A percentile compares a stretch with the other conserved stretches of the same genome.
These are phyloP conservation scores for Paspalum notatum DNA, from an alignment of 176 grass and related monocot genomes.

Conservation along the genomic window DNA sequence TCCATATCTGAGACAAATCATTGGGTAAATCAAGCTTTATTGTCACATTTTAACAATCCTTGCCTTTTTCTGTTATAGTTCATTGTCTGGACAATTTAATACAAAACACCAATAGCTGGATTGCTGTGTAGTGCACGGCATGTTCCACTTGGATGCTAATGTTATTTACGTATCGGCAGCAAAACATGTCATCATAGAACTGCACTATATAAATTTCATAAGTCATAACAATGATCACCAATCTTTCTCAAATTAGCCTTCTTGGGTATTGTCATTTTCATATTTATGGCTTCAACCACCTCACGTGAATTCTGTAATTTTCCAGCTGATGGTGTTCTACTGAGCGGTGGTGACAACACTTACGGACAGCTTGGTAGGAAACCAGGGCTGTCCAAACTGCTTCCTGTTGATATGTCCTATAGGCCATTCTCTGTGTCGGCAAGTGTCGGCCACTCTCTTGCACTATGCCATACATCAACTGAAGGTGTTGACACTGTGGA, in stretches of 20 bases:
- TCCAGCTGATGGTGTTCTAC: constrained; percentile 62
- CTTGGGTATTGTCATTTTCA: not conserved
- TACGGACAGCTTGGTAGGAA: constrained; percentile 79
- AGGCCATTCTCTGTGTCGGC: constrained; percentile 70
- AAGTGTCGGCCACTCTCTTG: constrained; percentile 81
- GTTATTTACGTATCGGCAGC: not conserved
- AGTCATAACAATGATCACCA: not conserved
- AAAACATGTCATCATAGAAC: constrained; percentile 21
- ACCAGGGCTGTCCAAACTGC: constrained; percentile 45
- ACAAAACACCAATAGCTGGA: not conserved
- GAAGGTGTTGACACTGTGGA: constrained; percentile 17
- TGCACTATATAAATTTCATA: not conserved
- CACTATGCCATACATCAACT: constrained; percentile 51
- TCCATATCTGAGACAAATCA: not conserved
- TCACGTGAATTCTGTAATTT: constrained; percentile 37
- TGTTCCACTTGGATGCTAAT: constrained; percentile 10
- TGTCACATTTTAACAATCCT: not conserved
- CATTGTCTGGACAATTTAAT: not conserved
- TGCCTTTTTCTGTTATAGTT: constrained; percentile 14
- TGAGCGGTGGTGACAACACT: constrained; percentile 83
- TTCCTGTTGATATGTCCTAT: constrained; percentile 55
- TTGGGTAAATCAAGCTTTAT: not conserved
- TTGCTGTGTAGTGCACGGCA: not conserved
- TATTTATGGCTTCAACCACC: not conserved
- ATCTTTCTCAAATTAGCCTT: constrained; percentile 25